Conservation (phyloP, 2,329 filamentous ascomycete species). For the Calonectria crousiana region DNA sequence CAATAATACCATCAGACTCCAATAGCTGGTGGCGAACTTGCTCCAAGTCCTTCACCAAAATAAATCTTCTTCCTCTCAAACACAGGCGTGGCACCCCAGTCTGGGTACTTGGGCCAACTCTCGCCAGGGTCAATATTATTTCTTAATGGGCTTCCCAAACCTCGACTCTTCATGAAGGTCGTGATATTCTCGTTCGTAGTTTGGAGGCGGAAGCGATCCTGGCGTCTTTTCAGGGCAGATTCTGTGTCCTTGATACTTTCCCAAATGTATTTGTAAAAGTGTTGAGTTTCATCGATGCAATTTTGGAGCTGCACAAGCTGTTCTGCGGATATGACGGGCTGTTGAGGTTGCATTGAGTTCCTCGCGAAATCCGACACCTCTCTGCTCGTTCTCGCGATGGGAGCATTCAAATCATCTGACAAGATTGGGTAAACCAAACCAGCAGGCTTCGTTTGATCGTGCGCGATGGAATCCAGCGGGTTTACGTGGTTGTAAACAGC, state of each 20-base stretch:
- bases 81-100: conserved; percentile 25
- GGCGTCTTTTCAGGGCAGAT: conserved; percentile 10
- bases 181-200: not conserved
- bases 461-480: too few relatives aligned
- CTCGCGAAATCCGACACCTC: not conserved
- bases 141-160: conserved; percentile 38
- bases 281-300: conserved; percentile 17
- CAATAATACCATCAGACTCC: not conserved
- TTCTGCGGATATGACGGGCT: conserved; percentile 11
- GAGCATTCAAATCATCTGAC: too few relatives aligned
- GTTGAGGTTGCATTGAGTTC: not conserved
- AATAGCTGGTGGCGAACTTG: not conserved
- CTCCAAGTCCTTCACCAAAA: not conserved
- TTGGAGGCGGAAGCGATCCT: conserved; percentile 1
- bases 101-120: conserved; percentile 18
- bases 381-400: too few relatives aligned
- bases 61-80: conserved; percentile 23
- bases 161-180: conserved; percentile 34
- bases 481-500: not conserved
- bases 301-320: conserved; percentile 23
- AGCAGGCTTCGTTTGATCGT: not conserved
- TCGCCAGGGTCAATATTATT: conserved; percentile 35
- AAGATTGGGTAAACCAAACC: too few relatives aligned
- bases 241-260: conserved; percentile 9
- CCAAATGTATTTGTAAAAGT: conserved; percentile 18